phyloP scores from a whole-genome alignment of 768 basidiomycete genomes.

The Suillus luteus region DNA sequence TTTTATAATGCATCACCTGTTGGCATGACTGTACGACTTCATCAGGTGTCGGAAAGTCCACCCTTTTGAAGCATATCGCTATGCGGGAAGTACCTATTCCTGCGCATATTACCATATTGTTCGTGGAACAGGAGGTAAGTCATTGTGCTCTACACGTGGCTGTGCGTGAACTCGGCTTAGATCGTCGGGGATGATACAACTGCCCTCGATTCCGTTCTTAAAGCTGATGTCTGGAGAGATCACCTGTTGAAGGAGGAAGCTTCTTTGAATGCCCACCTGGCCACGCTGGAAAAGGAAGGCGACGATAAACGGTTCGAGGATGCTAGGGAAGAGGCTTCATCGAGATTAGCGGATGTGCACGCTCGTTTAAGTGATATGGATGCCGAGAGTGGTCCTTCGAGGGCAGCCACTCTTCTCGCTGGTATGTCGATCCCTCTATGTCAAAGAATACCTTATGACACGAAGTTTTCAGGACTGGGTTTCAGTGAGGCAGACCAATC shows the following conservation, averaged over 20 bases:
- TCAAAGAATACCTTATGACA: constrained; percentile 3
- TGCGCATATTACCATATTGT: constrained; percentile 92
- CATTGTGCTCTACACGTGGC: not conserved
- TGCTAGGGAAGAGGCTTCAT: constrained; percentile 81
- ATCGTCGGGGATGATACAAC: constrained; percentile 91
- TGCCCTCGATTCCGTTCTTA: constrained; percentile 93
- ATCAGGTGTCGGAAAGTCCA: constrained; percentile 93
- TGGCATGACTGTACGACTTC: constrained; percentile 4
- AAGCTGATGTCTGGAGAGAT: constrained; percentile 99
- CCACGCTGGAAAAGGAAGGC: constrained; percentile 68
- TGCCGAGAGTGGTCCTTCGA: constrained; percentile 93
- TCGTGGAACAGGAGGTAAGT: constrained; percentile 94
- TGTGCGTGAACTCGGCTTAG: constrained; percentile 39
- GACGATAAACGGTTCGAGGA: constrained; percentile 84
- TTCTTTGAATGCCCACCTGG: constrained; percentile 69
- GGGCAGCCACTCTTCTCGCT: constrained; percentile 86
- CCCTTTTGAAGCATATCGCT: constrained; percentile 90
- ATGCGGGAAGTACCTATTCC: constrained; percentile 95
- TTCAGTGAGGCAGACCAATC: constrained; percentile 89
- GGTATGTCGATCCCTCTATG: constrained; percentile 43
- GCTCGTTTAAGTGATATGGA: constrained; percentile 95
- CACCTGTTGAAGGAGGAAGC: constrained; percentile 86
- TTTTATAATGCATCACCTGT: not conserved
- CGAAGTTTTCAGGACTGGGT: constrained; percentile 65
- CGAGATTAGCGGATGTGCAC: constrained; percentile 87